Conservation (phyloP, 2,329 filamentous ascomycete species). For the Gremmenia infestans region DNA sequence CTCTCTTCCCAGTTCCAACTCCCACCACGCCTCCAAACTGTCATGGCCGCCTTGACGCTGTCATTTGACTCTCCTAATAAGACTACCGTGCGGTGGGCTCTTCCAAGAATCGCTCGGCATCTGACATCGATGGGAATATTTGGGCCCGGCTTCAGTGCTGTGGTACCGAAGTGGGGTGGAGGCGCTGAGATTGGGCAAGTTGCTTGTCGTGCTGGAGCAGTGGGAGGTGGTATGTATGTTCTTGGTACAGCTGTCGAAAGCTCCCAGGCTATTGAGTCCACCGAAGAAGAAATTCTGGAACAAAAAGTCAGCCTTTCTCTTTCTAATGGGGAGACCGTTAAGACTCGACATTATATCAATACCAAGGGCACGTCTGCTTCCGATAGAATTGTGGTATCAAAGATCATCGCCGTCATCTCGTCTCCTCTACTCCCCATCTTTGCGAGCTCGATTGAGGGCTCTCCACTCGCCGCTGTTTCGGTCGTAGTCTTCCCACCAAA, state of each 20-base stretch:
- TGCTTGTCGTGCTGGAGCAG: conserved; percentile 81
- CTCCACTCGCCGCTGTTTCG: conserved; percentile 68
- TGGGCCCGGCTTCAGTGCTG: conserved; percentile 81
- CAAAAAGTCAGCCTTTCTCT: conserved; percentile 43
- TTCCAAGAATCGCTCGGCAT: conserved; percentile 72
- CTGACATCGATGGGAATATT: conserved; percentile 82
- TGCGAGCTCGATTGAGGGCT: conserved; percentile 65
- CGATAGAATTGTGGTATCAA: conserved; percentile 41
- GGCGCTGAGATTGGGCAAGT: conserved; percentile 86
- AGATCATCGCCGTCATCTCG: conserved; percentile 64
- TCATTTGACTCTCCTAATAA: conserved; percentile 52
- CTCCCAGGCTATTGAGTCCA: conserved; percentile 23
- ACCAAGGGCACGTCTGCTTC: neutral
- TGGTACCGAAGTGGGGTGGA: conserved; percentile 91
- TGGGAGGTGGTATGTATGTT: conserved; percentile 88
- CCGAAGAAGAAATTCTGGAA: conserved; percentile 21
- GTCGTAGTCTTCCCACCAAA: conserved; percentile 61
- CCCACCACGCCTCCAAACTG: conserved; percentile 60
- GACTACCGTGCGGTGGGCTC: conserved; percentile 58
- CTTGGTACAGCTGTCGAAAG: conserved; percentile 63
- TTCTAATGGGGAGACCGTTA: conserved; percentile 53
- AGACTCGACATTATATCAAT: conserved; percentile 47
- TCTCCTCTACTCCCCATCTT: conserved; percentile 64
- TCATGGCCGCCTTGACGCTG: conserved; percentile 67
- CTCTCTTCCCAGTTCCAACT: conserved; percentile 60